phyloP scores from a whole-genome alignment of 768 basidiomycete genomes.

The Serendipita sp. region DNA sequence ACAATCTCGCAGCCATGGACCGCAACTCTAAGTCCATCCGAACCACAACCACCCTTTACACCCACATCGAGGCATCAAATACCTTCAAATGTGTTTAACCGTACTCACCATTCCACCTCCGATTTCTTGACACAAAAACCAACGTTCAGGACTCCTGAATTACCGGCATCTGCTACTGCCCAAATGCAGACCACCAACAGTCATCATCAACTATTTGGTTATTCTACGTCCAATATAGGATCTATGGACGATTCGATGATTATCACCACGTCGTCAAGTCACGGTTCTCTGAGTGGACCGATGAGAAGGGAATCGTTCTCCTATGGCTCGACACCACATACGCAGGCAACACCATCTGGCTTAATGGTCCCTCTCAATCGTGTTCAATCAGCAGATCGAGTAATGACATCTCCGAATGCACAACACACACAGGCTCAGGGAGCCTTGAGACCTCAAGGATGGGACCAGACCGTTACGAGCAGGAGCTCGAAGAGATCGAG shows the following conservation, averaged over 20 bases:
- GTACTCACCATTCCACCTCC: neutral
- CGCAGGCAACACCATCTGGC: neutral
- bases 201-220: neutral
- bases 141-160: neutral
- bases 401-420: neutral
- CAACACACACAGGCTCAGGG: neutral
- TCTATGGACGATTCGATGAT: conserved; percentile 6
- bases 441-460: neutral
- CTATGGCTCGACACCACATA: neutral
- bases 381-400: neutral
- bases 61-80: neutral
- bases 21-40: neutral
- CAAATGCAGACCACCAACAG: neutral
- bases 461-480: neutral
- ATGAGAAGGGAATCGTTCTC: conserved; percentile 1
- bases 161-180: neutral
- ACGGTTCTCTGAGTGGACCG: neutral
- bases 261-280: neutral
- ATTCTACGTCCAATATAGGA: neutral
- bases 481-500: neutral
- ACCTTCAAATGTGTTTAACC: neutral
- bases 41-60: neutral
- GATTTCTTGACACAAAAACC: neutral
- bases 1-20: neutral
- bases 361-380: conserved; percentile 1